phyloP scores from a whole-genome alignment of 2,329 filamentous ascomycete species.

The Monilinia fructigena region DNA sequence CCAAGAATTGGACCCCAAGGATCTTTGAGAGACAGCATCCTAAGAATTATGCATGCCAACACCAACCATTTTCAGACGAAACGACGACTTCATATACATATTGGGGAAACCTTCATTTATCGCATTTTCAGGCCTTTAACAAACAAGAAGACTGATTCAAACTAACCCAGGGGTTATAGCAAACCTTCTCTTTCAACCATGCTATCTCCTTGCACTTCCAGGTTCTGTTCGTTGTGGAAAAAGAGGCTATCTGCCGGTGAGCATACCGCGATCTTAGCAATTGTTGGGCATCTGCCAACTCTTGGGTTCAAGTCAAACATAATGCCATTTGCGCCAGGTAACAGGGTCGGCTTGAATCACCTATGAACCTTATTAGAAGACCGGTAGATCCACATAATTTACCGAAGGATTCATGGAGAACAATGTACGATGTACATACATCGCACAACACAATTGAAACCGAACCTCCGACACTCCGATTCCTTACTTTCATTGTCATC shows the following conservation, averaged over 20 bases:
- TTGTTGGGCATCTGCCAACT: constrained; percentile 2
- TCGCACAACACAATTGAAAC: neutral
- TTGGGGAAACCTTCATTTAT: neutral
- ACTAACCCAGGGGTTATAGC: neutral
- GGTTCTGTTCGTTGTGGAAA: neutral
- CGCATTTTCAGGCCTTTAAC: neutral
- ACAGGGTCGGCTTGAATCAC: constrained; percentile 9
- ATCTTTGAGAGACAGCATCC: too few relatives aligned
- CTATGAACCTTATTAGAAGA: constrained; percentile 4
- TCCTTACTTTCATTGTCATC: too few relatives aligned
- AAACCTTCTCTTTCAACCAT: neutral
- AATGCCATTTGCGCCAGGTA: neutral
- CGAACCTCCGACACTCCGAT: neutral
- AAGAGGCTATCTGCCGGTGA: neutral
- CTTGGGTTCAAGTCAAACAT: constrained; percentile 2
- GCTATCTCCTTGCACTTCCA: neutral
- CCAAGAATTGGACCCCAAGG: too few relatives aligned
- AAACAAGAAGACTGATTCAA: neutral
- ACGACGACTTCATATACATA: too few relatives aligned
- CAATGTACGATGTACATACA: too few relatives aligned
- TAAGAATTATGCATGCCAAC: too few relatives aligned
- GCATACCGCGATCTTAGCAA: neutral
- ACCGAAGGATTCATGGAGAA: constrained; percentile 1
- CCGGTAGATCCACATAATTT: neutral
- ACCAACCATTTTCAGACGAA: too few relatives aligned